Evolutionary conservation across 441 rosid genomes (phyloP), one percentile per base, ranked within the genome.

Genomic region (Pelargonium citronellum): DNA sequence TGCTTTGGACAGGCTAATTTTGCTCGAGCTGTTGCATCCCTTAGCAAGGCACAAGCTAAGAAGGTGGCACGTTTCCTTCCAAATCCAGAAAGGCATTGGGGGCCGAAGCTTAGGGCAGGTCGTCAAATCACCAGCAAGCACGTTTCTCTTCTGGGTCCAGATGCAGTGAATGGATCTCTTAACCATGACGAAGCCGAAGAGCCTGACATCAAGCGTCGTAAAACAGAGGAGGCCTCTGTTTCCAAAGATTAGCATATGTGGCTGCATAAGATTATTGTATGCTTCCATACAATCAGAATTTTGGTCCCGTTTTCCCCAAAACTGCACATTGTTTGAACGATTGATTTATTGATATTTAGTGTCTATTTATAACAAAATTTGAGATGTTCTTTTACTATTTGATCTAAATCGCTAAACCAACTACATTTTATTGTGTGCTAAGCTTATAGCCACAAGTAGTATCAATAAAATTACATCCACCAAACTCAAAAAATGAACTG

Each of bases 1-100:
- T 70, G 4, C 62, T 37, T 71, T 17, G 73, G 51, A 44, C 86
- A 91, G 97, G 97, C 96, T 27, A 90, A 91, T 81, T 94, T 94
- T 75, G 85, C 97, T 16, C 87, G 97, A 67, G 91, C 89, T 1
- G 80, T 86, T 51, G 94, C 97, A 43, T 90, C 97, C 19, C 87
- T 91, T 47, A 91, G 97, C 95, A 94, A 91, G 86, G 90, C 96
- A 47, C 99, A 91, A 77, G 89, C 87, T 9, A 95, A 92, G 88
- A 95, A 92, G 75, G 82, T 92, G 5, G 94, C 91, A 1, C 91
- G 96, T 6, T 95, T 87, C 86, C 95, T 91, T 67, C 96, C 97
- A 17, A 95, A 92, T 70, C 99, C 99, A 4, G 96, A 92, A 79
- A 95, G 90, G 85, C 97, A 95, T 63, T 95, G 99, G 99, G 99